These are phyloP conservation scores for Cytospora leucostoma DNA, from an alignment of 2,329 filamentous ascomycete species.

Conservation along the genomic window DNA sequence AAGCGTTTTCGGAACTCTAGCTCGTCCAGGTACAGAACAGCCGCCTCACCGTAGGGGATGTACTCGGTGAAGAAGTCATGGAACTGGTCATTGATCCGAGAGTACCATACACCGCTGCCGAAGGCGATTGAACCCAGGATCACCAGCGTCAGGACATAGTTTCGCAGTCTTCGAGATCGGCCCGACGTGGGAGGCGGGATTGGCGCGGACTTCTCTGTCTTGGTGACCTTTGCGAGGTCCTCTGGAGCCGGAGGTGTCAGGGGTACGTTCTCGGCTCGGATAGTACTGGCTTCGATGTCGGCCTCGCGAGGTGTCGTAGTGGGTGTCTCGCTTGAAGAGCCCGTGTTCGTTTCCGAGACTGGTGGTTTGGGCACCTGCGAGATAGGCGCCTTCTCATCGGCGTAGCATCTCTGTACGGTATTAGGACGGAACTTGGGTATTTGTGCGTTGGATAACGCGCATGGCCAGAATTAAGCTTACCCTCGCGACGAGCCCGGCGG, in stretches of 20 bases:
- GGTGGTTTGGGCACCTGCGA: slow-evolving; percentile 54
- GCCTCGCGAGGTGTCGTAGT: slow-evolving; percentile 37
- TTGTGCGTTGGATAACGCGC: slow-evolving; percentile 26
- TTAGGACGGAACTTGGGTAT: slow-evolving; percentile 10
- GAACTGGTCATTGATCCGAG: slow-evolving; percentile 93
- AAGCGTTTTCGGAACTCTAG: slow-evolving; percentile 89
- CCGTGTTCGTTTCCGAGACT: slow-evolving; percentile 53
- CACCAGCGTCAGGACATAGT: slow-evolving; percentile 74
- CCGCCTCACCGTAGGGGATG: slow-evolving; percentile 90
- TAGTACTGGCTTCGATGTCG: slow-evolving; percentile 41
- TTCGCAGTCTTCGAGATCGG: slow-evolving; percentile 71
- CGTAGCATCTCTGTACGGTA: slow-evolving; percentile 56
- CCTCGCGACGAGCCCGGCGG: slow-evolving; percentile 41
- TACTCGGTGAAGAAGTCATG: slow-evolving; percentile 98
- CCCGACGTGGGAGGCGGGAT: slow-evolving; percentile 52
- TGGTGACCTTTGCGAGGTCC: slow-evolving; percentile 22
- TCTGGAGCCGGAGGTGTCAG: slow-evolving; percentile 44
- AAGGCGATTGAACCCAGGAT: slow-evolving; percentile 79
- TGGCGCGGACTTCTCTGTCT: slow-evolving; percentile 33
- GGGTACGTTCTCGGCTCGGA: slow-evolving; percentile 42
- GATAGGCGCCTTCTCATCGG: slow-evolving; percentile 54
- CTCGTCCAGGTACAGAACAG: slow-evolving; percentile 94
- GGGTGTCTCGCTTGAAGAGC: slow-evolving; percentile 47
- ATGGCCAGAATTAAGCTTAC: slow-evolving; percentile 38
- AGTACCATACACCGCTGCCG: slow-evolving; percentile 87